Base-by-base conservation (phyloP, 2,329 filamentous ascomycete species). In the Colletotrichum higginsianum region DNA sequence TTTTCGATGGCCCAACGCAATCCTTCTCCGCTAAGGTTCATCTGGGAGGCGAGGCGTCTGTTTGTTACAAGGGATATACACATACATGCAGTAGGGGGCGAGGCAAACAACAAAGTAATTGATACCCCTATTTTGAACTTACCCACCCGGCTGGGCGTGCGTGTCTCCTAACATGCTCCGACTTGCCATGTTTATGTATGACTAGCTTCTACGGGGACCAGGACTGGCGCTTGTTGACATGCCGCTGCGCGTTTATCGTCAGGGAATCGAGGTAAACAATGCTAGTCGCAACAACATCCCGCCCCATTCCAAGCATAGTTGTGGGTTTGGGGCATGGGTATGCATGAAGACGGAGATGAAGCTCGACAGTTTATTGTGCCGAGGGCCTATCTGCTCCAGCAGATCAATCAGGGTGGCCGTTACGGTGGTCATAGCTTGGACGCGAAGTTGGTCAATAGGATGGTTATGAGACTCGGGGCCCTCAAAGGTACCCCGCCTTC, bases 41-140 rank as follows among this genome's bases (percentile, higher is more conserved):
- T 15, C 12, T 46, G 21, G 57, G n/a, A 47, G 64, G 52, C 58
- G 38, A 69, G 69, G 69, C 69, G 69, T 70, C 5, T 35, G 42
- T 49, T 53, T 15, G 30, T 55, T 68, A 58, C 30, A 55, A 42
- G 52, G 58, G 16, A 42, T 4, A 50, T 15, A 50, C 26, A 68
- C 26, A 68, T 47, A 60, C 18, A 53, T 38, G 16, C 50, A 64
- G 26, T 53, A 71, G n/a, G 61, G 61, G 49, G 38, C 35, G 38
- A 66, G 53, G 53, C 40, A 56, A 57, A 61, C 35, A 58, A 55
- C 46, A 63, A 69, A 72, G 63, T 69, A 58, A 72, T 64, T 71
- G 69, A 72, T 72, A 72, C 69, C 69, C 68, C 58, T 55, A 47
- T 63, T 63, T 52, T 16, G 35, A 46, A 58, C n/a, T 44, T 1